A percentile compares a stretch with the other conserved stretches of the same genome.
Evolutionary conservation across 2,329 filamentous ascomycete species (phyloP).

Genomic region (Nothophoma quercina): DNA sequence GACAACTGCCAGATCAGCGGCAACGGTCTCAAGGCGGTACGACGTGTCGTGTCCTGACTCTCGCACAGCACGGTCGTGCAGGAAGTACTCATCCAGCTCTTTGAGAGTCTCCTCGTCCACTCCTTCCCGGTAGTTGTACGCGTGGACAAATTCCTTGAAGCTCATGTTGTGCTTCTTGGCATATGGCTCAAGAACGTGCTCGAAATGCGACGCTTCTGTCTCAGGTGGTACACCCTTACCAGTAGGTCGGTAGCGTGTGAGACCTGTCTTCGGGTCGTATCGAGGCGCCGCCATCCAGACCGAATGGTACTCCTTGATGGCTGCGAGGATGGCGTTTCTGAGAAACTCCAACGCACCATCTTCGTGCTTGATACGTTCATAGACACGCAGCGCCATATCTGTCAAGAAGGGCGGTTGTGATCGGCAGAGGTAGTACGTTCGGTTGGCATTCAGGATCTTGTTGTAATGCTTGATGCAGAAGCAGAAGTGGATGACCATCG

Average conservation of each 20-base stretch:
- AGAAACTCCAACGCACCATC: constrained; percentile 83
- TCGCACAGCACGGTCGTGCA: constrained; percentile 93
- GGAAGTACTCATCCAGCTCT: constrained; percentile 91
- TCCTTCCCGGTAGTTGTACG: constrained; percentile 77
- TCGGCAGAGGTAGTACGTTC: constrained; percentile 92
- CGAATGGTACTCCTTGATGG: constrained; percentile 94
- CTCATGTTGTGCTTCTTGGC: constrained; percentile 82
- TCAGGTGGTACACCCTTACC: constrained; percentile 89
- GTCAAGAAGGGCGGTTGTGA: constrained; percentile 97
- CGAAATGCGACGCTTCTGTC: constrained; percentile 87
- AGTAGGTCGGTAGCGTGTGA: constrained; percentile 85
- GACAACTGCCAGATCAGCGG: constrained; percentile 86
- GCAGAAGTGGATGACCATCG: constrained; percentile 95
- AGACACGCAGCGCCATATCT: constrained; percentile 94
- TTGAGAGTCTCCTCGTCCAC: constrained; percentile 70
- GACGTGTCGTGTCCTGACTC: constrained; percentile 97
- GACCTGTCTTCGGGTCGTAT: constrained; percentile 76
- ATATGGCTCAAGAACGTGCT: constrained; percentile 82
- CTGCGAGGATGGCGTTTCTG: constrained; percentile 79
- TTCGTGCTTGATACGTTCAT: constrained; percentile 90
- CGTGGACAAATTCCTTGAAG: constrained; percentile 84
- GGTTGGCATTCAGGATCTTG: constrained; percentile 96
- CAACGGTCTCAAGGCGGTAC: constrained; percentile 85
- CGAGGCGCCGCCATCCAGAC: constrained; percentile 81
- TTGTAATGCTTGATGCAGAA: constrained; percentile 99